A percentile compares a stretch with the other conserved stretches of the same genome.
phyloP scores from a whole-genome alignment of 2,329 filamentous ascomycete species.

The Fusarium humuli region DNA sequence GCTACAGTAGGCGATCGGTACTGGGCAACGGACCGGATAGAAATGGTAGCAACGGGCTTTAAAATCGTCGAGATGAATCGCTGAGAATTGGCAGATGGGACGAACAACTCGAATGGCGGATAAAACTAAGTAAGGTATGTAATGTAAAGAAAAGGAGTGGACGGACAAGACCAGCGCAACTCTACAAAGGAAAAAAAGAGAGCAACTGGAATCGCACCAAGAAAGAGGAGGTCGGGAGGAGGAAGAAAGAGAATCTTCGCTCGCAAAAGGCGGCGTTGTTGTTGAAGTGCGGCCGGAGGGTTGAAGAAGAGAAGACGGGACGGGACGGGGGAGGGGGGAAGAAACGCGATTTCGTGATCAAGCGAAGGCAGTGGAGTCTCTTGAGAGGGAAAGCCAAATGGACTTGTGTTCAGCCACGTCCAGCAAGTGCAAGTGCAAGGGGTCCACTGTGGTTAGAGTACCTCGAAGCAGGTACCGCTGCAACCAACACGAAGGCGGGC shows the following conservation, averaged over 20 bases:
- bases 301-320: constrained; percentile 45
- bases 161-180: constrained; percentile 71
- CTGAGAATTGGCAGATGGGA: constrained; percentile 42
- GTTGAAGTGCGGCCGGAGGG: constrained; percentile 39
- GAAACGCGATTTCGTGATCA: constrained; percentile 48
- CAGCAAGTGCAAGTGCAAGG: constrained; percentile 37
- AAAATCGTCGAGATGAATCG: constrained; percentile 39
- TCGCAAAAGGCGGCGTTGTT: constrained; percentile 44
- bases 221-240: constrained; percentile 43
- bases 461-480: constrained; percentile 30
- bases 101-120: constrained; percentile 39
- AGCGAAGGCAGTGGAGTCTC: constrained; percentile 26
- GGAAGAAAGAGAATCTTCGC: constrained; percentile 46
- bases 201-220: constrained; percentile 69
- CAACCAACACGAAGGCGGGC: constrained; percentile 30
- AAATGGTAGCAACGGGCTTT: constrained; percentile 34
- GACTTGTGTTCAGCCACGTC: constrained; percentile 46
- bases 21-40: constrained; percentile 41
- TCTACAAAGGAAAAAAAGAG: constrained; percentile 55
- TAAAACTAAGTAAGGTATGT: constrained; percentile 43
- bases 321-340: constrained; percentile 41
- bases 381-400: constrained; percentile 43
- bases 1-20: constrained; percentile 18
- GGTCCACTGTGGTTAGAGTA: constrained; percentile 39
- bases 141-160: constrained; percentile 62